These are phyloP conservation scores for Rhizoctonia solani DNA, from an alignment of 1,284 basidiomycete species.

Conservation along the genomic window DNA sequence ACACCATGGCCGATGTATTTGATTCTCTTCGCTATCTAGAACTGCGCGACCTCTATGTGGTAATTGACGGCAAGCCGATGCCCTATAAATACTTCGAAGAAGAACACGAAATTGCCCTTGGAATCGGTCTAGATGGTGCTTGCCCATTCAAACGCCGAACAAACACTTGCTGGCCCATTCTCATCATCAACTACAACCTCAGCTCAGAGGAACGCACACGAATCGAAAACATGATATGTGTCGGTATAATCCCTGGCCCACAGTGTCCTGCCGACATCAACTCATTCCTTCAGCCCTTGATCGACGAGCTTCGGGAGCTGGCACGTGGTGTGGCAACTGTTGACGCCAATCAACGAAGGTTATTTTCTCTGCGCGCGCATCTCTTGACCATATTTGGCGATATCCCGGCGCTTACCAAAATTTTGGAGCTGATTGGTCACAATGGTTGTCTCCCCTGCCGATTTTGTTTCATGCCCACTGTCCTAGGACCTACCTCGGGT, in stretches of 20 bases:
- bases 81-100: constrained; percentile 20
- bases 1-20: constrained; percentile 31
- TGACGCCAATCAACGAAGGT: not conserved
- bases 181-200: constrained; percentile 36
- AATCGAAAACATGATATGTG: constrained; percentile 29
- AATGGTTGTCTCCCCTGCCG: too few species aligned
- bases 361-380: constrained; percentile 26
- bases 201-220: constrained; percentile 18
- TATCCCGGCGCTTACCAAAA: constrained; percentile 36
- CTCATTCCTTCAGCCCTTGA: constrained; percentile 32
- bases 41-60: constrained; percentile 1
- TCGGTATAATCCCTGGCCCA: constrained; percentile 36
- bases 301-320: constrained; percentile 34
- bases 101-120: constrained; percentile 33
- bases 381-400: constrained; percentile 24
- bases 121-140: constrained; percentile 34
- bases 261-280: not conserved
- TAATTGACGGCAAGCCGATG: constrained; percentile 7
- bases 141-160: constrained; percentile 10
- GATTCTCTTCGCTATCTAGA: constrained; percentile 32
- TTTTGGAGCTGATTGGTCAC: not conserved
- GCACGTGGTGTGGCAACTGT: constrained; percentile 23
- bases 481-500: not conserved
- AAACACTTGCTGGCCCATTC: constrained; percentile 27
- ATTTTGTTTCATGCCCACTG: too few species aligned